These are phyloP conservation scores for Suhomyces sp. DNA, from an alignment of 805 yeast genomes.

Conservation along the genomic window DNA sequence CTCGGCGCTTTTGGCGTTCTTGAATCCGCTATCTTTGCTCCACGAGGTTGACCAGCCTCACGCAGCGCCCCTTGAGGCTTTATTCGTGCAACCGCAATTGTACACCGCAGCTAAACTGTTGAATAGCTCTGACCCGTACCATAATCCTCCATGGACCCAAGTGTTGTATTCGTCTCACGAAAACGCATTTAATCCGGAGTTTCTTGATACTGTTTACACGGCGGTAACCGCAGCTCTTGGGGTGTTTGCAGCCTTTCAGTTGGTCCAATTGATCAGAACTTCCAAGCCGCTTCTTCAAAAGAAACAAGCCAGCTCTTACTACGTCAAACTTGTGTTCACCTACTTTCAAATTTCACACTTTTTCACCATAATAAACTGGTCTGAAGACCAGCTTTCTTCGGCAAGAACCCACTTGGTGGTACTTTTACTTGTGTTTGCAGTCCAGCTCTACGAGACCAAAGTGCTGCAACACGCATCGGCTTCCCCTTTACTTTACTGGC, in stretches of 20 bases:
- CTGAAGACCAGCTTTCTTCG: background rate
- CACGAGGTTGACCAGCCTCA: background rate
- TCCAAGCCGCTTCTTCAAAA: background rate
- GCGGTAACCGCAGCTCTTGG: constrained; percentile 10
- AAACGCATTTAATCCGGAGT: constrained; percentile 25
- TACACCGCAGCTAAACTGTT: background rate
- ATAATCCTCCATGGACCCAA: background rate
- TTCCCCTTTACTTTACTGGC: constrained; percentile 24
- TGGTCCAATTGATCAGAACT: constrained; percentile 2
- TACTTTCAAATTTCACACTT: constrained; percentile 13
- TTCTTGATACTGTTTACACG: constrained; percentile 13
- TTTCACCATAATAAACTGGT: constrained; percentile 9
- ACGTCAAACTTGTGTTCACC: constrained; percentile 11
- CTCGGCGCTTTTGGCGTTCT: background rate
- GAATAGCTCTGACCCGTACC: background rate
- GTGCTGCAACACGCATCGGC: constrained; percentile 21
- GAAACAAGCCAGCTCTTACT: constrained; percentile 10
- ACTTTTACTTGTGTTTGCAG: constrained; percentile 14
- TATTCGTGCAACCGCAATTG: background rate
- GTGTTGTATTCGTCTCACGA: constrained; percentile 20
- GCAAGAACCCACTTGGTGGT: constrained; percentile 5
- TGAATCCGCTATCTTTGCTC: constrained; percentile 1
- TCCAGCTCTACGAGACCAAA: constrained; percentile 22
- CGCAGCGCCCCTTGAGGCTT: background rate
- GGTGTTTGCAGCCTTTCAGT: constrained; percentile 13